phyloP scores from a whole-genome alignment of 1,139 yeast species.

The Saccharomyces pastorianus region DNA sequence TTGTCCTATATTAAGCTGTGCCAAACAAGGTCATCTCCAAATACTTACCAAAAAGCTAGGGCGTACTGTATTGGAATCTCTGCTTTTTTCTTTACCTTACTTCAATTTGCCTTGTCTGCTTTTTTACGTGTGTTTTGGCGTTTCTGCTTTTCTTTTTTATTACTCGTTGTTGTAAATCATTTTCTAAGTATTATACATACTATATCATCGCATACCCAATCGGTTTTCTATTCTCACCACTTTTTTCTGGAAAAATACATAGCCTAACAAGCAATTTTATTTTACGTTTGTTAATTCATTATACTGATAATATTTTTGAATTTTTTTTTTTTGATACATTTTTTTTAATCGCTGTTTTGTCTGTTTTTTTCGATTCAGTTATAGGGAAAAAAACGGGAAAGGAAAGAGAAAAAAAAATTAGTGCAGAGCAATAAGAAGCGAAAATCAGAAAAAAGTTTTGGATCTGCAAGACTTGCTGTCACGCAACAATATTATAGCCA shows the following conservation, averaged over 20 bases:
- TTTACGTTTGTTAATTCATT: not conserved
- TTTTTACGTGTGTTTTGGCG: not conserved
- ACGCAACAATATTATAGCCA: conserved; percentile 19
- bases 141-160: not conserved
- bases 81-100: not conserved
- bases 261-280: not conserved
- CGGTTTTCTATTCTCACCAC: not conserved
- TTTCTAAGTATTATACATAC: not conserved
- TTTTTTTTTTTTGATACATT: not conserved
- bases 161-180: not conserved
- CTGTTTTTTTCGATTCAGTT: not conserved
- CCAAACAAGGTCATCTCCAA: not conserved
- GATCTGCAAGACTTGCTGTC: not conserved
- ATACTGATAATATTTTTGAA: not conserved
- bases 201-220: not conserved
- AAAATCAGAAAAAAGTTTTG: not conserved
- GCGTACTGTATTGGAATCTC: not conserved
- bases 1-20: not conserved
- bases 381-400: not conserved
- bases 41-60: not conserved
- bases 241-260: not conserved
- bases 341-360: not conserved
- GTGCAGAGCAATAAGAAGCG: not conserved
- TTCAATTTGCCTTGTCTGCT: not conserved
- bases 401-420: not conserved